Conservation (phyloP, 169 alveolate genomes). For the Plasmodium malariae region DNA sequence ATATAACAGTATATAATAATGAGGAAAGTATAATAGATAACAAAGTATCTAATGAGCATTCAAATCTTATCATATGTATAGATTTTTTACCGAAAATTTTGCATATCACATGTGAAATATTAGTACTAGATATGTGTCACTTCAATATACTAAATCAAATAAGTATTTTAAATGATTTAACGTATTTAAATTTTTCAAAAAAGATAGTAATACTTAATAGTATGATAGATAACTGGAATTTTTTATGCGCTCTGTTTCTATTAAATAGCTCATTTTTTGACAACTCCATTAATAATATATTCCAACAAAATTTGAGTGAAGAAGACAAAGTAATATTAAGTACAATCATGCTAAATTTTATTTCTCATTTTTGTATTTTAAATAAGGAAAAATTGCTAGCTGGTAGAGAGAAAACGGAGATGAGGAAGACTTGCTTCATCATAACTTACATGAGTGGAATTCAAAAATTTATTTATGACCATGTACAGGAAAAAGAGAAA, state of each 20-base stretch:
- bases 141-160: slow-evolving; percentile 35
- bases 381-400: not conserved
- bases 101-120: slow-evolving; percentile 28
- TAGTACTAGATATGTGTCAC: slow-evolving; percentile 59
- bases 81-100: slow-evolving; percentile 71
- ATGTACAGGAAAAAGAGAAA: slow-evolving; percentile 43
- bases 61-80: slow-evolving; percentile 56
- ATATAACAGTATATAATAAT: slow-evolving; percentile 39
- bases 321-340: slow-evolving; percentile 14
- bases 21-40: slow-evolving; percentile 38
- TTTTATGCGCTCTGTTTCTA: slow-evolving; percentile 28
- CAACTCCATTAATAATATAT: slow-evolving; percentile 1
- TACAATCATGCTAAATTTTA: slow-evolving; percentile 7
- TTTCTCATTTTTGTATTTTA: slow-evolving; percentile 18
- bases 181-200: slow-evolving; percentile 24
- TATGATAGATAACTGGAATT: slow-evolving; percentile 42
- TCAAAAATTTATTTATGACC: slow-evolving; percentile 64
- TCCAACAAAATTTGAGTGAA: slow-evolving; percentile 10
- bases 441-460: slow-evolving; percentile 73
- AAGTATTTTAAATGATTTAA: slow-evolving; percentile 45
- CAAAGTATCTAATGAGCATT: not conserved
- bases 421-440: not conserved
- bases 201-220: slow-evolving; percentile 37
- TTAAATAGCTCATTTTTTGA: slow-evolving; percentile 6
- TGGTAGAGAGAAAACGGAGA: not conserved